Evolutionary conservation across 768 basidiomycete genomes (phyloP), one percentile per base, ranked within the genome.

Genomic region (Saitozyma podzolica): DNA sequence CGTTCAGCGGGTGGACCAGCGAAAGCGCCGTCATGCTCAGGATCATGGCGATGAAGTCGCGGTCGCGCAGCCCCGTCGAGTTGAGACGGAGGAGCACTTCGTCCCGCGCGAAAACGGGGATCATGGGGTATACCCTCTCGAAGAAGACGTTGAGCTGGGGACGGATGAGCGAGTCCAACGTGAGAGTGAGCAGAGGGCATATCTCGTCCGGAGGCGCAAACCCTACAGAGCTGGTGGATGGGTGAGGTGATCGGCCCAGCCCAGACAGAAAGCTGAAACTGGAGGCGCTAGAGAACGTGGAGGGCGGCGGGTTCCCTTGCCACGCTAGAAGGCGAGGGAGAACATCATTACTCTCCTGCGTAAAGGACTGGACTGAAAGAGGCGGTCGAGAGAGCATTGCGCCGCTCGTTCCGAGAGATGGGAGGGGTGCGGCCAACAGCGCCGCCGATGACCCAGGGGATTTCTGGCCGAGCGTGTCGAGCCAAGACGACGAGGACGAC

Each of bases 131-230:
- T 48, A 74, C 56, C 20, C 72, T 59, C 14, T 66, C 57, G 56
- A 67, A 71, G 67, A 71, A 74, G 40, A 69, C 61, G 19, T 66
- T 69, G 42, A 71, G 52, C 54, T 74, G 72, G 11, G 72, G 69
- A 20, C 56, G 50, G 56, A 74, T 63, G n/a, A 74, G 65, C 7
- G 56, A 52, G 47, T 68, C 61, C 13, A 69, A 53, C 16, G 69
- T 66, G 42, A 71, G 57, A 1, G 61, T 56, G 54, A 69, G 42
- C 13, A 72, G 56, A n/a, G 68, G 70, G 14, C 63, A 69, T 41
- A 63, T 42, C 40, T 68, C 65, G 16, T 69, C 62, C 14, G 42
- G 59, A 2, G 63, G 61, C 2, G 41, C 55, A 51, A 60, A 61
- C 20, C 56, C 55, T 13, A 57, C 42, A 9, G 51, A 62, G 49